phyloP scores from a whole-genome alignment of 352 stramenopile species.

The Phytophthora cryptogea region DNA sequence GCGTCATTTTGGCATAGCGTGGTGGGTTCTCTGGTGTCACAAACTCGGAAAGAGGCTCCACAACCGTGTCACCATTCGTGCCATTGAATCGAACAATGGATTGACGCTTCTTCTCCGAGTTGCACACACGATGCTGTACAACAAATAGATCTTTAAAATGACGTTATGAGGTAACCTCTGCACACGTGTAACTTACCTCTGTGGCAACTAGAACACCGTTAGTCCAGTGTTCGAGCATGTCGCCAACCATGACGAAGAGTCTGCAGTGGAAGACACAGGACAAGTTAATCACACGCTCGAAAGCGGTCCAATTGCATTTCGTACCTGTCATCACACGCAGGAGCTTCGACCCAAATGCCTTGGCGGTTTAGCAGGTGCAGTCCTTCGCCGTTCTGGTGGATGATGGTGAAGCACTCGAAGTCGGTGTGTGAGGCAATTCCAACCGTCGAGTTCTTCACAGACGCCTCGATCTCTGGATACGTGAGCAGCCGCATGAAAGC shows the following conservation, averaged over 20 bases:
- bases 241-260: constrained; percentile 80
- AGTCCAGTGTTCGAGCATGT: constrained; percentile 84
- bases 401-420: constrained; percentile 87
- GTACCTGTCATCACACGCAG: constrained; percentile 70
- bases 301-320: neutral
- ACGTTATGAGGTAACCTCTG: neutral
- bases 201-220: constrained; percentile 76
- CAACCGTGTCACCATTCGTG: constrained; percentile 68
- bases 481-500: constrained; percentile 82
- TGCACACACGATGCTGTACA: constrained; percentile 76
- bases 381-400: constrained; percentile 80
- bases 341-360: constrained; percentile 71
- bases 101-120: constrained; percentile 73
- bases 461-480: constrained; percentile 57
- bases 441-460: constrained; percentile 64
- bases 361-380: constrained; percentile 68
- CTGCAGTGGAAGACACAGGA: constrained; percentile 10
- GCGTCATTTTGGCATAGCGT: constrained; percentile 68
- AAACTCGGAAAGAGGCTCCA: constrained; percentile 67
- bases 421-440: constrained; percentile 85
- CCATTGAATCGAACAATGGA: constrained; percentile 88
- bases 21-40: constrained; percentile 50
- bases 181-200: constrained; percentile 42
- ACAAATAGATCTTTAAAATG: constrained; percentile 5
- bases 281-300: constrained; percentile 1